These are phyloP conservation scores for Fusarium annulatum DNA, from an alignment of 2,329 filamentous ascomycete species.

Conservation along the genomic window DNA sequence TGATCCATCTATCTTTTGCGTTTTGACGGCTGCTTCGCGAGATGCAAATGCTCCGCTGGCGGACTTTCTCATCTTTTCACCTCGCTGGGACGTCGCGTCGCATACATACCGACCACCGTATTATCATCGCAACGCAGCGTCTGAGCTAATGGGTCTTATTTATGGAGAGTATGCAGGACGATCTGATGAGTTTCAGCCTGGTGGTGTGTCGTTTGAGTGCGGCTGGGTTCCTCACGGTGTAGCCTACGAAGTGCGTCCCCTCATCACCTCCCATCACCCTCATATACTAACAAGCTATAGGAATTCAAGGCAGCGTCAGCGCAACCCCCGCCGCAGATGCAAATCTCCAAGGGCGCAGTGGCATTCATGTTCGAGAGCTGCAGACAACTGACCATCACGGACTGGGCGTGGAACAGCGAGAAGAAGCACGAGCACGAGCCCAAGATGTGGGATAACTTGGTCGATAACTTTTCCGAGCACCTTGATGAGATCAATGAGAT, in stretches of 20 bases:
- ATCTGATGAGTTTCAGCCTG: slow-evolving; percentile 33
- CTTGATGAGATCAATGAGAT: slow-evolving; percentile 36
- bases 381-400: slow-evolving; percentile 38
- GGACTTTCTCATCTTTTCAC: slow-evolving; percentile 76
- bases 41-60: slow-evolving; percentile 65
- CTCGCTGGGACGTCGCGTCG: slow-evolving; percentile 71
- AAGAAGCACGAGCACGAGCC: slow-evolving; percentile 44
- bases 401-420: slow-evolving; percentile 41
- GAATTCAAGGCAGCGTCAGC: slow-evolving; percentile 41
- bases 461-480: slow-evolving; percentile 41
- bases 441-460: slow-evolving; percentile 43
- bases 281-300: background rate
- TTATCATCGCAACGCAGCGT: slow-evolving; percentile 71
- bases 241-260: slow-evolving; percentile 21
- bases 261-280: fast-evolving
- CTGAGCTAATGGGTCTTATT: slow-evolving; percentile 67
- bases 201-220: slow-evolving; percentile 32
- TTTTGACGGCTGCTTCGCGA: slow-evolving; percentile 68
- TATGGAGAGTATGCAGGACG: slow-evolving; percentile 49
- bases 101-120: slow-evolving; percentile 73
- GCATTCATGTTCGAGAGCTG: slow-evolving; percentile 45
- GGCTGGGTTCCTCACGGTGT: slow-evolving; percentile 36
- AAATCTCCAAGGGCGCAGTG: slow-evolving; percentile 39
- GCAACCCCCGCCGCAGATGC: slow-evolving; percentile 28
- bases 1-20: slow-evolving; percentile 74